Evolutionary conservation across 2,329 filamentous ascomycete genomes (phyloP).

Genomic region (Diatrype stigma): DNA sequence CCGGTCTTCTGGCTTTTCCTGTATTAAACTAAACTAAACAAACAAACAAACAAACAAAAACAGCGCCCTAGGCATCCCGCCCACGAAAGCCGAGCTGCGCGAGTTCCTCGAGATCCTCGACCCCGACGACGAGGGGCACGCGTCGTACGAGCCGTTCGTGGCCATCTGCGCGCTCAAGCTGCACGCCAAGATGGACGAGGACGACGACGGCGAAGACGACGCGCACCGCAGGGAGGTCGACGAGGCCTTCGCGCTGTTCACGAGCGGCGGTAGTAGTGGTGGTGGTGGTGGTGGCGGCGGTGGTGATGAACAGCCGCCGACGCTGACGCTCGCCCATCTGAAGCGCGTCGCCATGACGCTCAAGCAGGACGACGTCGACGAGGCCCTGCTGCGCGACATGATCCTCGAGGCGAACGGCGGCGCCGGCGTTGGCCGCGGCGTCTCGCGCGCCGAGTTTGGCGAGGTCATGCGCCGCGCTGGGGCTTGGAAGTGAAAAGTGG

Average conservation of each 20-base stretch:
- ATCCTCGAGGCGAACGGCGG: constrained; percentile 89
- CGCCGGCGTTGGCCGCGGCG: constrained; percentile 64
- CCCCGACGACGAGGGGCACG: constrained; percentile 72
- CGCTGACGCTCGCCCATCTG: constrained; percentile 79
- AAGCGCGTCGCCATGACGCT: constrained; percentile 74
- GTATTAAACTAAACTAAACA: too few species aligned
- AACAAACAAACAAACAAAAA: too few species aligned
- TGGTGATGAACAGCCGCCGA: constrained; percentile 26
- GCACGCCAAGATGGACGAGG: constrained; percentile 52
- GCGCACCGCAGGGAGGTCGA: constrained; percentile 65
- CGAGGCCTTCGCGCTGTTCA: constrained; percentile 80
- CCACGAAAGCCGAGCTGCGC: constrained; percentile 61
- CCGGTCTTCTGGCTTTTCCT: too few species aligned
- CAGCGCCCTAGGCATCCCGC: constrained; percentile 78
- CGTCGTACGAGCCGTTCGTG: constrained; percentile 77
- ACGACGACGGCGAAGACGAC: constrained; percentile 36
- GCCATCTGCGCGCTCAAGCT: constrained; percentile 85
- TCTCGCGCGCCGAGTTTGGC: constrained; percentile 77
- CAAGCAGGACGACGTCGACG: constrained; percentile 78
- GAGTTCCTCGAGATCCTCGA: constrained; percentile 80
- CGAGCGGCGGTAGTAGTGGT: constrained; percentile 39
- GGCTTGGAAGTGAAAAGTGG: constrained; percentile 63
- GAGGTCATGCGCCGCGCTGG: constrained; percentile 81
- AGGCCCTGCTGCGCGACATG: constrained; percentile 87
- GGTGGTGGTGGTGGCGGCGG: constrained; percentile 11